phyloP scores from a whole-genome alignment of 2,329 filamentous ascomycete genomes.

The Didymella arachidicola region DNA sequence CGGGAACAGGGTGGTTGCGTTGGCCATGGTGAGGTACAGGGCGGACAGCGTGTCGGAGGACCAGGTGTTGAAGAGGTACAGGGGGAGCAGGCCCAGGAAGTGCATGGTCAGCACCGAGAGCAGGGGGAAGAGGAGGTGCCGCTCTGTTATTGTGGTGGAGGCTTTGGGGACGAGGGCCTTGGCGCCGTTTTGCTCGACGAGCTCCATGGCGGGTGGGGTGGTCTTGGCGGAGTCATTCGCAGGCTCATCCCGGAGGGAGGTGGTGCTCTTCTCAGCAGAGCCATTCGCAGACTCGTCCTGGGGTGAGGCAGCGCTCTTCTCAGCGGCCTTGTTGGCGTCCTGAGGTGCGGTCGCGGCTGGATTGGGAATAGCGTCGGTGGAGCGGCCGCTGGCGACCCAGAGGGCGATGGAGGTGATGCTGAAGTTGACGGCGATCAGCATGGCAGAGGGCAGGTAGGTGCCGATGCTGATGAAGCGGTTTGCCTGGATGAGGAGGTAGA shows the following conservation, averaged over 20 bases:
- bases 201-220: conserved; percentile 23
- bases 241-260: conserved; percentile 5
- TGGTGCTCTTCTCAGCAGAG: conserved; percentile 56
- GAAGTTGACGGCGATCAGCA: conserved; percentile 93
- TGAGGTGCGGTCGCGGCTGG: conserved; percentile 35
- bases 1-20: conserved; percentile 47
- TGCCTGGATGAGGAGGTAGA: conserved; percentile 91
- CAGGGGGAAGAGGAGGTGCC: conserved; percentile 76
- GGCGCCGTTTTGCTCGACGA: conserved; percentile 48
- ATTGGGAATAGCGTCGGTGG: conserved; percentile 29
- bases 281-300: conserved; percentile 45
- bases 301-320: background rate
- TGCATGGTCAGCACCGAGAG: conserved; percentile 76
- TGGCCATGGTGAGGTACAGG: conserved; percentile 43
- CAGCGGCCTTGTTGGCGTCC: background rate
- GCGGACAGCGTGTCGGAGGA: conserved; percentile 56
- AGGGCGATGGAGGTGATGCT: conserved; percentile 92
- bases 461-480: conserved; percentile 97
- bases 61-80: conserved; percentile 85
- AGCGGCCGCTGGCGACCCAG: conserved; percentile 84
- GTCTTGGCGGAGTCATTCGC: conserved; percentile 60
- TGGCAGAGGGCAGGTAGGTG: conserved; percentile 96
- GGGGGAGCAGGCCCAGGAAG: conserved; percentile 77
- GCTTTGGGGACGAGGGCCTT: conserved; percentile 51
- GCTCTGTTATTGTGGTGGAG: conserved; percentile 59